These are phyloP conservation scores for Aspergillus tanneri DNA, from an alignment of 2,329 filamentous ascomycete genomes.

Conservation along the genomic window DNA sequence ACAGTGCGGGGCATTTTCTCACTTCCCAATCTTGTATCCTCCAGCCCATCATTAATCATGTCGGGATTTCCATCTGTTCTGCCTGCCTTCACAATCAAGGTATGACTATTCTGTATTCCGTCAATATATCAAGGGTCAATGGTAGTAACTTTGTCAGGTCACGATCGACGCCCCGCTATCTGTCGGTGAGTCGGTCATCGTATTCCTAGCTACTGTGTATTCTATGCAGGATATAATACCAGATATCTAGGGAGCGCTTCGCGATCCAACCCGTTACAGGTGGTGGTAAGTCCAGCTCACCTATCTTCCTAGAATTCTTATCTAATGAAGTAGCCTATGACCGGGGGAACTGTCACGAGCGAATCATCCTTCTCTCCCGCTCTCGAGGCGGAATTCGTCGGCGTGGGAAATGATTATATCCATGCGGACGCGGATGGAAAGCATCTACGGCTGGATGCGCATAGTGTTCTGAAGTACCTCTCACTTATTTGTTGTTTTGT, in stretches of 20 bases:
- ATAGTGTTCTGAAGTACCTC: constrained; percentile 41
- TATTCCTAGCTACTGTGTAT: background rate
- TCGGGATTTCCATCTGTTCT: constrained; percentile 40
- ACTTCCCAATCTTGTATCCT: background rate
- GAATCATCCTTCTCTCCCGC: constrained; percentile 37
- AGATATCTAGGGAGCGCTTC: constrained; percentile 36
- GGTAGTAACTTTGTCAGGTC: constrained; percentile 24
- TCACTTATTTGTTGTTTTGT: background rate
- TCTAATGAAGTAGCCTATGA: constrained; percentile 35
- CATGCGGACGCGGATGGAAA: constrained; percentile 41
- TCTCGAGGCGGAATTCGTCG: constrained; percentile 39
- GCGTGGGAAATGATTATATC: constrained; percentile 45
- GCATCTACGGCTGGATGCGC: constrained; percentile 42
- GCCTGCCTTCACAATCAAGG: constrained; percentile 43
- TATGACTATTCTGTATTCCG: constrained; percentile 16
- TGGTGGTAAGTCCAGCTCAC: constrained; percentile 34
- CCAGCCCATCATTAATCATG: constrained; percentile 26
- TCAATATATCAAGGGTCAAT: background rate
- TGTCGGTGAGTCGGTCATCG: constrained; percentile 30
- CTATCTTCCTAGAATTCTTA: background rate
- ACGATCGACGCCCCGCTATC: constrained; percentile 29
- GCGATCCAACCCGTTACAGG: constrained; percentile 34
- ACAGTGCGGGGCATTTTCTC: background rate
- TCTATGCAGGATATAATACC: background rate
- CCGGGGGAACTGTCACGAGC: constrained; percentile 36